phyloP scores from a whole-genome alignment of 1,284 basidiomycete genomes.

The Uromyces viciae-fabae region DNA sequence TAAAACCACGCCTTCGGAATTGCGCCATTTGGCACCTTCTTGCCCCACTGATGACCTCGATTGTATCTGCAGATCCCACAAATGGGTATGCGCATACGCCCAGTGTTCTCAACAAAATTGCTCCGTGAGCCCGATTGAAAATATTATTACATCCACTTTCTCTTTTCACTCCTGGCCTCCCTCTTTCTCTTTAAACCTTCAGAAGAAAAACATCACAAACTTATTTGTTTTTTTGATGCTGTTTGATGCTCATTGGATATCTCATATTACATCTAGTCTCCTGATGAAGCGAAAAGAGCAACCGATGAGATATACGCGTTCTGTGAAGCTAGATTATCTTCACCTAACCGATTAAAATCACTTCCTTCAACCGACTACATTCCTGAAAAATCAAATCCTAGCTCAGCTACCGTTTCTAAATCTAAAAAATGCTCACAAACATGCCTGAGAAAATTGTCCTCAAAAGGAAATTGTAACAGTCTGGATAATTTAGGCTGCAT shows the following conservation, averaged over 20 bases:
- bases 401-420: conserved; percentile 4
- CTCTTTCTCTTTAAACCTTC: too few relatives aligned
- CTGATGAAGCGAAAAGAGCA: conserved; percentile 17
- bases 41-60: conserved; percentile 20
- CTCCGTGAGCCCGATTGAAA: too few relatives aligned
- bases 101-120: conserved; percentile 25
- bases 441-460: background rate
- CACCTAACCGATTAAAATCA: background rate
- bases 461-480: background rate
- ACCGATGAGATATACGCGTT: conserved; percentile 31
- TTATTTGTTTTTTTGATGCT: too few relatives aligned
- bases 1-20: conserved; percentile 11
- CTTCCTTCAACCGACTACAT: conserved; percentile 31
- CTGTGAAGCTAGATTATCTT: conserved; percentile 19
- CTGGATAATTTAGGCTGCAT: conserved; percentile 19
- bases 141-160: too few relatives aligned
- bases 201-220: too few relatives aligned
- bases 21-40: conserved; percentile 26
- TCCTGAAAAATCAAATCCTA: conserved; percentile 3
- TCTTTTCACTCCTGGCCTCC: too few relatives aligned
- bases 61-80: conserved; percentile 35
- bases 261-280: background rate
- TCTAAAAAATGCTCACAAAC: conserved; percentile 14
- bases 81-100: conserved; percentile 25
- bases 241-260: too few relatives aligned